These are phyloP conservation scores for Sporothrix protearum DNA, from an alignment of 2,329 filamentous ascomycete genomes.

Conservation along the genomic window DNA sequence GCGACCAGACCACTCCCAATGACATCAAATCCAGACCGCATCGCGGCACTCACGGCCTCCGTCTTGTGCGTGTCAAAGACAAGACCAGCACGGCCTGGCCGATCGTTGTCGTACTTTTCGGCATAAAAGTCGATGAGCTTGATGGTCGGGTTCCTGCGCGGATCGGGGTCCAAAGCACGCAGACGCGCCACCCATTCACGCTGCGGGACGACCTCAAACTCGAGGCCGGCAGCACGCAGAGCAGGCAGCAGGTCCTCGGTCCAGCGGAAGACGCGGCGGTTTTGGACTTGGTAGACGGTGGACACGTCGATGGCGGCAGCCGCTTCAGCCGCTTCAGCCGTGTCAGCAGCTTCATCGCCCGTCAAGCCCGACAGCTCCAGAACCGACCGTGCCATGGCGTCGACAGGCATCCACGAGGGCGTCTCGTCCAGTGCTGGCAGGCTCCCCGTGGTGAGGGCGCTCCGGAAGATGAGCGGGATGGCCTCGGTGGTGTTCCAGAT, in stretches of 20 bases:
- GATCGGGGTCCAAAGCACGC: slow-evolving; percentile 37
- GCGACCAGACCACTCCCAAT: slow-evolving; percentile 39
- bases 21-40: slow-evolving; percentile 38
- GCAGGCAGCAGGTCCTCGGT: slow-evolving; percentile 41
- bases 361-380: slow-evolving; percentile 32
- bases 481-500: slow-evolving; percentile 52
- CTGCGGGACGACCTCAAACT: slow-evolving; percentile 44
- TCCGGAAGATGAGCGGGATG: slow-evolving; percentile 51
- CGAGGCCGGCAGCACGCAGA: slow-evolving; percentile 42
- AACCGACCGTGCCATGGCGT: slow-evolving; percentile 42
- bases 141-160: slow-evolving; percentile 48
- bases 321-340: slow-evolving; percentile 32
- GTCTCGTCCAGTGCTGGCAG: slow-evolving; percentile 47
- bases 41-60: slow-evolving; percentile 33
- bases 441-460: slow-evolving; percentile 41
- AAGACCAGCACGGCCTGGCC: slow-evolving; percentile 37
- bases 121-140: slow-evolving; percentile 54
- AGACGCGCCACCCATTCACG: slow-evolving; percentile 45
- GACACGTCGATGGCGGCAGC: not conserved
- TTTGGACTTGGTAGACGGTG: slow-evolving; percentile 46
- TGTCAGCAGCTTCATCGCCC: slow-evolving; percentile 9
- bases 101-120: slow-evolving; percentile 44
- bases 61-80: slow-evolving; percentile 40
- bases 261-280: slow-evolving; percentile 47
- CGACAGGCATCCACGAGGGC: slow-evolving; percentile 46